phyloP scores from a whole-genome alignment of 345 rosid species.

The Iberis pinnata region DNA sequence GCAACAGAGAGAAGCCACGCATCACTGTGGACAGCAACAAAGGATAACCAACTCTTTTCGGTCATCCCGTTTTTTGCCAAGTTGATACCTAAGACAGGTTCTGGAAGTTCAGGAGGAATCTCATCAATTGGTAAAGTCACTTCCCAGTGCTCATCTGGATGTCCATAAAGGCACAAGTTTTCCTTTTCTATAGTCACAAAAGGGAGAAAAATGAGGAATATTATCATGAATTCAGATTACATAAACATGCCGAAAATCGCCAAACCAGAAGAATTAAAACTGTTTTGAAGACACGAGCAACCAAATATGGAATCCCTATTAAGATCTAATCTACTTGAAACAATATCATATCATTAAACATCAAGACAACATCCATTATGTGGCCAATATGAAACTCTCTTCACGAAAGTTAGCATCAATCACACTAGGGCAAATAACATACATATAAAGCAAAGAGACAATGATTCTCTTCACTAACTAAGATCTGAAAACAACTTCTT shows the following conservation, averaged over 20 bases:
- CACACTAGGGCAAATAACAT: too few species aligned
- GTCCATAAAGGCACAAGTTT: slow-evolving; percentile 76
- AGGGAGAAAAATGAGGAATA: neutral
- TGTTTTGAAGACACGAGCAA: slow-evolving; percentile 2
- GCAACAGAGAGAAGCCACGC: slow-evolving; percentile 89
- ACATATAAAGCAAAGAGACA: too few species aligned
- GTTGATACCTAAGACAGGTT: slow-evolving; percentile 91
- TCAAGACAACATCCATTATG: too few species aligned
- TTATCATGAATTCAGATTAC: neutral
- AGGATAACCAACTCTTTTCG: slow-evolving; percentile 80
- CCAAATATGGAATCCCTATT: too few species aligned
- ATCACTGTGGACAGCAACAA: slow-evolving; percentile 49
- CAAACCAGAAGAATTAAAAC: slow-evolving; percentile 1
- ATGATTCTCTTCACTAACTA: too few species aligned
- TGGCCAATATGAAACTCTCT: too few species aligned
- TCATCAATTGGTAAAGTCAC: slow-evolving; percentile 92
- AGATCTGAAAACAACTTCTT: too few species aligned
- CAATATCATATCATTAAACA: too few species aligned
- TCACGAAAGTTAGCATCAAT: too few species aligned
- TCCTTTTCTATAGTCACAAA: slow-evolving; percentile 58
- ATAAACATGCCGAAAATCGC: neutral
- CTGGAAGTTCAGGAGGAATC: slow-evolving; percentile 94
- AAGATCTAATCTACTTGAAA: too few species aligned
- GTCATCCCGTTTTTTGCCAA: slow-evolving; percentile 94
- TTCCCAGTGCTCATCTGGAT: slow-evolving; percentile 83